phyloP scores from a whole-genome alignment of 345 rosid species.

The Iberis pinnata region DNA sequence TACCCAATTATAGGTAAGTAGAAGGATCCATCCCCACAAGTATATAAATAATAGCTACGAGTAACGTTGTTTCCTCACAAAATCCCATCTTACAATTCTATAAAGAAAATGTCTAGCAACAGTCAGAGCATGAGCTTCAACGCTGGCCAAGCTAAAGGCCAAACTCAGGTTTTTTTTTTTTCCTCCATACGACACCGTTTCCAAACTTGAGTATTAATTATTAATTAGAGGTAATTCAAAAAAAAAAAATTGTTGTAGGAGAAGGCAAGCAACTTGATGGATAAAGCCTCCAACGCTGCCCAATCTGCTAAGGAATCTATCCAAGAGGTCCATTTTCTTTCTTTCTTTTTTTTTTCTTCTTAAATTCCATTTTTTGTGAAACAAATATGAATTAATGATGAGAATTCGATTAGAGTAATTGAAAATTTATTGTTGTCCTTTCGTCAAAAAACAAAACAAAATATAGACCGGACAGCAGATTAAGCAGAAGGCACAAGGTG shows the following conservation, averaged over 20 bases:
- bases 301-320: constrained; percentile 59
- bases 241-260: constrained; percentile 37
- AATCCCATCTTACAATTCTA: neutral
- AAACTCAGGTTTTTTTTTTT: constrained; percentile 43
- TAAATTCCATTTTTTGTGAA: no score
- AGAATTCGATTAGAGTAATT: neutral
- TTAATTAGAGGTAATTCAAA: no score
- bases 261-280: constrained; percentile 51
- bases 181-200: neutral
- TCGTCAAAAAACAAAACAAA: neutral
- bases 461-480: constrained; percentile 54
- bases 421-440: neutral
- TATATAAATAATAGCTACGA: constrained; percentile 21
- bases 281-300: constrained; percentile 51
- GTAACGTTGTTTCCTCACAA: constrained; percentile 9
- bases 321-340: constrained; percentile 38
- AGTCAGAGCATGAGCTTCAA: constrained; percentile 40
- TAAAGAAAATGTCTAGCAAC: constrained; percentile 35
- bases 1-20: neutral
- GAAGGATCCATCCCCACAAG: constrained; percentile 16
- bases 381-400: no score
- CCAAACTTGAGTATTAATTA: neutral
- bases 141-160: constrained; percentile 56
- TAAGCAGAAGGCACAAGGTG: constrained; percentile 53
- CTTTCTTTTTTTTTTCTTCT: no score